These are phyloP conservation scores for Globisporangium parvum DNA, from an alignment of 352 stramenopile species.

Conservation along the genomic window DNA sequence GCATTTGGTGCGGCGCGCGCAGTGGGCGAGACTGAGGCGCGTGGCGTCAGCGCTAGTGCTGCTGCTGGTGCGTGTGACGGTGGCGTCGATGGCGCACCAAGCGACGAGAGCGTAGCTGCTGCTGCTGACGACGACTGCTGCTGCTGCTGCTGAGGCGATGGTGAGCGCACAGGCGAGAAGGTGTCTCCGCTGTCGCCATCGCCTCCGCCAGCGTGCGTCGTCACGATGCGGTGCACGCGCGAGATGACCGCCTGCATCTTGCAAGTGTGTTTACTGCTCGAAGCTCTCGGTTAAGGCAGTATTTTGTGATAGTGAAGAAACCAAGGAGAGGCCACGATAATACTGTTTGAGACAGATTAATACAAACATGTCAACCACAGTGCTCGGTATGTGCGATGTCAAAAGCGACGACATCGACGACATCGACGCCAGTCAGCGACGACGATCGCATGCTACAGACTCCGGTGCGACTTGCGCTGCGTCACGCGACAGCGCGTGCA, in stretches of 20 bases:
- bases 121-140: too few relatives aligned
- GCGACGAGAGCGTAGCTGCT: not conserved
- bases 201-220: conserved; percentile 18
- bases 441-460: too few relatives aligned
- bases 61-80: not conserved
- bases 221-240: conserved; percentile 65
- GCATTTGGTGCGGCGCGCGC: not conserved
- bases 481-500: not conserved
- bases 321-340: too few relatives aligned
- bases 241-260: conserved; percentile 64
- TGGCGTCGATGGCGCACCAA: not conserved
- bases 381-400: too few relatives aligned
- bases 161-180: not conserved
- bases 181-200: not conserved
- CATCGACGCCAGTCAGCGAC: too few relatives aligned
- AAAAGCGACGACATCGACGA: too few relatives aligned
- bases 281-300: not conserved
- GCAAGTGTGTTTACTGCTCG: not conserved
- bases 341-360: too few relatives aligned
- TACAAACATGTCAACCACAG: too few relatives aligned
- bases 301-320: not conserved
- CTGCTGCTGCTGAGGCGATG: not conserved
- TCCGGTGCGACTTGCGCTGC: too few relatives aligned
- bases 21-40: not conserved
- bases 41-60: not conserved